Conservation (phyloP, 495 filamentous ascomycete genomes). For the Annulohypoxylon stygium region DNA sequence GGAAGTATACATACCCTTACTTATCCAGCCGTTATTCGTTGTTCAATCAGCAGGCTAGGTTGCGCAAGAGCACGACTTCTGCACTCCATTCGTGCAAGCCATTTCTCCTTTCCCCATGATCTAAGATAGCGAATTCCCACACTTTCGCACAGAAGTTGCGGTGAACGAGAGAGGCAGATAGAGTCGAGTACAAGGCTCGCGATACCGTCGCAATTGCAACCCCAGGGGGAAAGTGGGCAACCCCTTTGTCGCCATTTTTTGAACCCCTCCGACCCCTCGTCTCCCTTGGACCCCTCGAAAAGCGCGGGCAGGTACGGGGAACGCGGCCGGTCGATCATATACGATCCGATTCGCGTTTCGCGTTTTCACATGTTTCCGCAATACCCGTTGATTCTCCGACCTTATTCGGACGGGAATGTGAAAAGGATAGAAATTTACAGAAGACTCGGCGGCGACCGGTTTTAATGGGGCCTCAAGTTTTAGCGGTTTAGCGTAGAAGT, state of each 20-base stretch:
- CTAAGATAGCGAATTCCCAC: constrained; percentile 28
- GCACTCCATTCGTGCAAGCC: constrained; percentile 19
- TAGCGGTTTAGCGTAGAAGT: constrained; percentile 2
- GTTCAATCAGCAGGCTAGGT: constrained; percentile 25
- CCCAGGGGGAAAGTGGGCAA: constrained; percentile 9
- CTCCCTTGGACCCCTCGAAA: constrained; percentile 26
- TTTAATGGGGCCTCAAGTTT: constrained; percentile 2
- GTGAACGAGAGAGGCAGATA: constrained; percentile 30
- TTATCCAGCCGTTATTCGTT: constrained; percentile 21
- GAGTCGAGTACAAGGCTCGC: constrained; percentile 36
- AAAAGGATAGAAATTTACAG: background rate
- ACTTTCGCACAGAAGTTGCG: constrained; percentile 40
- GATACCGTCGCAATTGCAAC: constrained; percentile 44
- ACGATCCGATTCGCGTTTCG: constrained; percentile 45
- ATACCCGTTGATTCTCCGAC: constrained; percentile 40
- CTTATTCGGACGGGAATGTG: background rate
- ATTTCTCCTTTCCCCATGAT: constrained; percentile 11
- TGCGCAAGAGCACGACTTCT: constrained; percentile 41
- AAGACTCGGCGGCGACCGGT: constrained; percentile 32
- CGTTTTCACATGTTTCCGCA: constrained; percentile 45
- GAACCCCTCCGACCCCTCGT: constrained; percentile 34
- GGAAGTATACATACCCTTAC: constrained; percentile 23
- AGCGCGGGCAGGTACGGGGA: constrained; percentile 31
- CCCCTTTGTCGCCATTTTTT: constrained; percentile 22
- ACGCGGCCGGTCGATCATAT: constrained; percentile 43